A percentile compares a stretch with the other conserved stretches of the same genome.
Conservation (phyloP, 257 asterid genomes). For the Solanum etuberosum region DNA sequence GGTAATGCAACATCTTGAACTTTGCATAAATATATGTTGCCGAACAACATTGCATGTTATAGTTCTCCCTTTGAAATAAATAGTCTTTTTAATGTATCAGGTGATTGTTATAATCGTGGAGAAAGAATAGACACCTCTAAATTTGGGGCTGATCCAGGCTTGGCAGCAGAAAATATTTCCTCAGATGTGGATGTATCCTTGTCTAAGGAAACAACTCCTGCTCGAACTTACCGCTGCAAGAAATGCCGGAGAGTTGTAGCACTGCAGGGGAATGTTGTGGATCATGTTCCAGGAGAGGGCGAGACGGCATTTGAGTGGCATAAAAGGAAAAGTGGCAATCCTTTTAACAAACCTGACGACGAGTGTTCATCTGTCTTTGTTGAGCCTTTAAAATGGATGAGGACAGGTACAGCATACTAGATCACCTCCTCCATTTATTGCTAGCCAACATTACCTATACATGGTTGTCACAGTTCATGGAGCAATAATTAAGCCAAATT, state of each 20-base stretch:
- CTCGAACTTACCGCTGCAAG: slow-evolving; percentile 76
- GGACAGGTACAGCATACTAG: slow-evolving; percentile 37
- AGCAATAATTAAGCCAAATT: background rate
- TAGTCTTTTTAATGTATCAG: slow-evolving; percentile 16
- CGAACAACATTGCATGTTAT: background rate
- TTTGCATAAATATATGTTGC: background rate
- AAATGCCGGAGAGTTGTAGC: slow-evolving; percentile 91
- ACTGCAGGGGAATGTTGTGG: slow-evolving; percentile 61
- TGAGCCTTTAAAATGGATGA: slow-evolving; percentile 98
- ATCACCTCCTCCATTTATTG: background rate
- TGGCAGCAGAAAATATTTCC: slow-evolving; percentile 31
- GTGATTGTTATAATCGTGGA: slow-evolving; percentile 89
- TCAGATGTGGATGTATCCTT: slow-evolving; percentile 27
- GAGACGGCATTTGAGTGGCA: slow-evolving; percentile 77
- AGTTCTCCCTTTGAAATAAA: background rate
- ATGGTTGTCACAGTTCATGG: background rate
- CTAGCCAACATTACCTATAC: no score
- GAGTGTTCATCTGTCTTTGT: slow-evolving; percentile 86
- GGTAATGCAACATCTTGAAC: background rate
- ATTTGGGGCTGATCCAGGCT: slow-evolving; percentile 80
- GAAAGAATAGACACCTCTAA: slow-evolving; percentile 66
- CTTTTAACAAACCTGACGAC: slow-evolving; percentile 36
- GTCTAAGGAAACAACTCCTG: slow-evolving; percentile 18
- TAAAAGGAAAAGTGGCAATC: slow-evolving; percentile 75
- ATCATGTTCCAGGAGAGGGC: slow-evolving; percentile 93